Evolutionary conservation across 2,329 filamentous ascomycete genomes (phyloP), one percentile per base, ranked within the genome.

Genomic region (Trichoderma sp.): DNA sequence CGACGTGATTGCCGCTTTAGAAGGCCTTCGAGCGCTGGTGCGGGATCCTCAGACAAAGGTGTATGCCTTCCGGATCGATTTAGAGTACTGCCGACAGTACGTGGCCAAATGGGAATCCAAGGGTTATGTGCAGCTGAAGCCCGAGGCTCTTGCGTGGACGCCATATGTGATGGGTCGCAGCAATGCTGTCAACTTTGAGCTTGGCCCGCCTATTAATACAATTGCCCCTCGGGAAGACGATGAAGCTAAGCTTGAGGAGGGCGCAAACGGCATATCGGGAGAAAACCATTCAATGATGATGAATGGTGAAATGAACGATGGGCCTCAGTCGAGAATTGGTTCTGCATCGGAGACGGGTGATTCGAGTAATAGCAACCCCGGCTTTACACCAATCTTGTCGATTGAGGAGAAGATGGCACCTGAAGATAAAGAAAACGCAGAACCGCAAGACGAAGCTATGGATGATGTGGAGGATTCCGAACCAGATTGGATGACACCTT

Each of bases 111-210:
- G 95, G 89, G 93, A 97, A 78, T 87, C 88, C 63, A 98, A 98
- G 79, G 91, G 92, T 11, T 97, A 97, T 76, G 93, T 97, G 26
- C 92, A 90, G 76, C 88, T 99, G 43, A 92, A 96, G 75, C 89
- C 92, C 0, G 90, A 92, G 58, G 90, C 90, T 21, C 86, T 99
- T 30, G 92, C 95, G 12, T 99, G 96, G 96, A 98, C 95, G 15
- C 96, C 96, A 0, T 99, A 97, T 80, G 91, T 98, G 56, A 98
- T 98, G 94, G 95, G 96, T 30, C 90, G 94, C 74, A 92, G 89
- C 80, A 95, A 92, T 75, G 89, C 92, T 43, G 92, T 91, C 4
- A 93, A 93, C 77, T 95, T 96, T 76, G 94, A 97, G 78, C 88
- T 94, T 64, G 93, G 91, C 6, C 93, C 93, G 6, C 88, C 91